Conservation (phyloP, 441 rosid species). For the Aquilaria agallochum region DNA sequence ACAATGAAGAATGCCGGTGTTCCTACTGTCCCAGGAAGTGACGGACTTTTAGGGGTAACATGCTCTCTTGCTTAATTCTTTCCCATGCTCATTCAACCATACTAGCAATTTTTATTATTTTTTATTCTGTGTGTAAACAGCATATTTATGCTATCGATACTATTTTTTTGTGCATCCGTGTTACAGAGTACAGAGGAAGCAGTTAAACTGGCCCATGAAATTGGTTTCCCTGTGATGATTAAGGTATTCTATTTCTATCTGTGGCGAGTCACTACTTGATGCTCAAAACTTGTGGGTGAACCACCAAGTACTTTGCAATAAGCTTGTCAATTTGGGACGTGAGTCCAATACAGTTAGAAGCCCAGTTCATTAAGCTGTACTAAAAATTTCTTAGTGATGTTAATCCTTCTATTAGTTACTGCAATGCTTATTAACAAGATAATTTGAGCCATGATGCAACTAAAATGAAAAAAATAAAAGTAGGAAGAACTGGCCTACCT, state of each 20-base stretch:
- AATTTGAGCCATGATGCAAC: too few species aligned
- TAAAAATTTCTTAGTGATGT: too few species aligned
- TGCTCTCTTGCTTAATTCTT: constrained; percentile 10
- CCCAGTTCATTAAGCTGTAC: too few species aligned
- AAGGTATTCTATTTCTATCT: constrained; percentile 50
- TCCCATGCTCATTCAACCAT: constrained; percentile 8
- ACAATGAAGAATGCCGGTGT: constrained; percentile 98
- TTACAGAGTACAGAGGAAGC: constrained; percentile 91
- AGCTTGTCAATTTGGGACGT: too few species aligned
- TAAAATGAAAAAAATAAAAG: too few species aligned
- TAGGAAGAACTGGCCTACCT: too few species aligned
- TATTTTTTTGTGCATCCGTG: constrained; percentile 13
- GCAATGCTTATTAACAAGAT: too few species aligned
- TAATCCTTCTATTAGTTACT: too few species aligned
- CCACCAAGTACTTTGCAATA: too few species aligned
- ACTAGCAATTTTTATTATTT: neutral
- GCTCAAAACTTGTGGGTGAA: neutral
- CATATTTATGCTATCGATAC: neutral
- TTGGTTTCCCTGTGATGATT: constrained; percentile 97
- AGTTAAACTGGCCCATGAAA: constrained; percentile 69
- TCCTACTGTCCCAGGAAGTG: constrained; percentile 99
- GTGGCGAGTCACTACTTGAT: neutral
- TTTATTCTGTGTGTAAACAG: neutral
- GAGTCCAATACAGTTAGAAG: too few species aligned
- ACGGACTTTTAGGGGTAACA: constrained; percentile 77